phyloP scores from a whole-genome alignment of 2,329 filamentous ascomycete species.

The Fusarium beomiforme region DNA sequence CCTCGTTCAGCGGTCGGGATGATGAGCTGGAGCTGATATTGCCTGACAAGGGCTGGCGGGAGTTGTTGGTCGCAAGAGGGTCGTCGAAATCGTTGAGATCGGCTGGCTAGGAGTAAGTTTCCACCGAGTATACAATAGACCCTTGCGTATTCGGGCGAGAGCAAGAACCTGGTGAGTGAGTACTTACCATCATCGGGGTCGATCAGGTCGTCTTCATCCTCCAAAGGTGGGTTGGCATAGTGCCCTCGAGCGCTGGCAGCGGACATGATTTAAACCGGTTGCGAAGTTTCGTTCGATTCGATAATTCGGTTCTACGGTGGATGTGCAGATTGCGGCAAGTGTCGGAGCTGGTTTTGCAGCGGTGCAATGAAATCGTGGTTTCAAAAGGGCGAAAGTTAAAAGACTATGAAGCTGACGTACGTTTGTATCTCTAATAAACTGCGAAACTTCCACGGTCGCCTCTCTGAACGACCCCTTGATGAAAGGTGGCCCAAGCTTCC shows the following conservation, averaged over 20 bases:
- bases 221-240: slow-evolving; percentile 69
- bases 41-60: slow-evolving; percentile 83
- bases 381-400: slow-evolving; percentile 12
- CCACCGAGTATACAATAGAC: not conserved
- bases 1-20: slow-evolving; percentile 71
- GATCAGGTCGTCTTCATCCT: slow-evolving; percentile 75
- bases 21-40: slow-evolving; percentile 77
- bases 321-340: not conserved
- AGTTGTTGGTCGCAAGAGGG: slow-evolving; percentile 74
- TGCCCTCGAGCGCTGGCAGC: slow-evolving; percentile 62
- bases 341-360: not conserved
- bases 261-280: slow-evolving; percentile 51
- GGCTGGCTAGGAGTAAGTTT: slow-evolving; percentile 59
- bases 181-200: slow-evolving; percentile 79
- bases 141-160: not conserved
- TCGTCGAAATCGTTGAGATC: slow-evolving; percentile 95
- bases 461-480: slow-evolving; percentile 40
- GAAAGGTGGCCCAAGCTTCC: slow-evolving; percentile 41
- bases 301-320: not conserved
- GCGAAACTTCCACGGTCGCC: slow-evolving; percentile 47
- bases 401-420: slow-evolving; percentile 43
- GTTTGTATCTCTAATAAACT: slow-evolving; percentile 31
- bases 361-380: not conserved
- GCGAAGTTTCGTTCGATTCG: not conserved
- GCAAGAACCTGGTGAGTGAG: too few species aligned